These are phyloP conservation scores for Hymenoscyphus salicellus DNA, from an alignment of 2,329 filamentous ascomycete species.

Conservation along the genomic window DNA sequence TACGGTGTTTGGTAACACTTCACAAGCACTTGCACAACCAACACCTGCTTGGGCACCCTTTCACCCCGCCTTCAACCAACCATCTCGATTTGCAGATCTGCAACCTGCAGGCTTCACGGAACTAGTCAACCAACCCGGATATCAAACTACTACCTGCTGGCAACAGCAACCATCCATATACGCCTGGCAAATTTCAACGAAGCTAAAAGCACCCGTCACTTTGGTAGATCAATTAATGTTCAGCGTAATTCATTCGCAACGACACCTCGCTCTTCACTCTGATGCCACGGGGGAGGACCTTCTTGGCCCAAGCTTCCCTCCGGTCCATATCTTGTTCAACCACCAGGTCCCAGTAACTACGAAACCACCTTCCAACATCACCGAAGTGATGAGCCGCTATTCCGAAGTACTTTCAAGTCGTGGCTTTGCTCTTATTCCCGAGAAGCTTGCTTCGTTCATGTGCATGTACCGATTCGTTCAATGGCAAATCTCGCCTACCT, in stretches of 20 bases:
- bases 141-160: conserved; percentile 25
- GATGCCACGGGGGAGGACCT: conserved; percentile 23
- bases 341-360: conserved; percentile 18
- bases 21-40: conserved; percentile 23
- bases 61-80: conserved; percentile 29
- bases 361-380: conserved; percentile 24
- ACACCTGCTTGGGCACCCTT: conserved; percentile 30
- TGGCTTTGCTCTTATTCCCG: conserved; percentile 31
- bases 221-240: conserved; percentile 33
- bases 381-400: conserved; percentile 32
- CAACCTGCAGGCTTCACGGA: conserved; percentile 28
- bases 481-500: conserved; percentile 33
- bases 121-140: conserved; percentile 22
- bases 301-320: conserved; percentile 27
- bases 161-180: conserved; percentile 34
- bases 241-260: conserved; percentile 31
- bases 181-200: conserved; percentile 34
- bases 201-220: conserved; percentile 32
- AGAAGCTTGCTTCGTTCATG: conserved; percentile 34
- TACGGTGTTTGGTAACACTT: conserved; percentile 21
- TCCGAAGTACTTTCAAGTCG: conserved; percentile 27
- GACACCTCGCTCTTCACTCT: conserved; percentile 24
- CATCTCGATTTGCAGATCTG: conserved; percentile 29
- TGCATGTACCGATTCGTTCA: conserved; percentile 35
- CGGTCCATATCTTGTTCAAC: conserved; percentile 32